Conservation (phyloP, 257 asterid species). For the Petrea volubilis region DNA sequence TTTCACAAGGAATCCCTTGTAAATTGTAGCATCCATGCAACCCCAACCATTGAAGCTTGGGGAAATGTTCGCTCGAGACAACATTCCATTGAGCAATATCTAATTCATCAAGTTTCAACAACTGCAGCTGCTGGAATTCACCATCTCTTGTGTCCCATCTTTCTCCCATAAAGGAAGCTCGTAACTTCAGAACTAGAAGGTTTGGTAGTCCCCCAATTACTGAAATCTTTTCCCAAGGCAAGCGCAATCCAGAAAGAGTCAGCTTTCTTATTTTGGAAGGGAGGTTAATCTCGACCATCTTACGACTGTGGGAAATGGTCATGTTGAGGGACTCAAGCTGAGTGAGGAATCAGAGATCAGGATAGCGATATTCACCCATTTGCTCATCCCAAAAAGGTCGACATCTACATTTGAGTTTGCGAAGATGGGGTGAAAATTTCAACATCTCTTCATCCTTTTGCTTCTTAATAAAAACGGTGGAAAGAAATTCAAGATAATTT, state of each 20-base stretch:
- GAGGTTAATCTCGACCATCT: background rate
- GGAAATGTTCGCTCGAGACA: too few relatives aligned
- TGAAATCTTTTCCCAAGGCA: constrained; percentile 3
- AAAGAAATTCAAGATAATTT: constrained; percentile 18
- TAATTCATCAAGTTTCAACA: constrained; percentile 9
- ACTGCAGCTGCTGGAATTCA: background rate
- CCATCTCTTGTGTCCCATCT: constrained; percentile 4
- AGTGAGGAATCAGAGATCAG: too few relatives aligned
- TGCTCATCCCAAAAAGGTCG: too few relatives aligned
- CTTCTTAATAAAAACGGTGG: background rate
- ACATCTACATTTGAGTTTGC: too few relatives aligned
- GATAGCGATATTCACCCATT: too few relatives aligned
- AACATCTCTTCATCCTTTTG: constrained; percentile 16
- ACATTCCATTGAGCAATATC: too few relatives aligned
- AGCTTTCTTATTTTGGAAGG: constrained; percentile 15
- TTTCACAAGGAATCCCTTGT: background rate
- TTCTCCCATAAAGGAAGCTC: background rate
- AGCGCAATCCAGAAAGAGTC: background rate
- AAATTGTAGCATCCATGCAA: background rate
- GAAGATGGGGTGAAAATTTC: too few relatives aligned
- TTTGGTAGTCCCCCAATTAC: background rate
- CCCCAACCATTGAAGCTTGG: too few relatives aligned
- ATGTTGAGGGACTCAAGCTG: constrained; percentile 14
- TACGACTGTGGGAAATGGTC: background rate
- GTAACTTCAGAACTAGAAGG: constrained; percentile 12